Evolutionary conservation across 2,329 filamentous ascomycete species (phyloP).

Genomic region (Dichotomopilus funicola): DNA sequence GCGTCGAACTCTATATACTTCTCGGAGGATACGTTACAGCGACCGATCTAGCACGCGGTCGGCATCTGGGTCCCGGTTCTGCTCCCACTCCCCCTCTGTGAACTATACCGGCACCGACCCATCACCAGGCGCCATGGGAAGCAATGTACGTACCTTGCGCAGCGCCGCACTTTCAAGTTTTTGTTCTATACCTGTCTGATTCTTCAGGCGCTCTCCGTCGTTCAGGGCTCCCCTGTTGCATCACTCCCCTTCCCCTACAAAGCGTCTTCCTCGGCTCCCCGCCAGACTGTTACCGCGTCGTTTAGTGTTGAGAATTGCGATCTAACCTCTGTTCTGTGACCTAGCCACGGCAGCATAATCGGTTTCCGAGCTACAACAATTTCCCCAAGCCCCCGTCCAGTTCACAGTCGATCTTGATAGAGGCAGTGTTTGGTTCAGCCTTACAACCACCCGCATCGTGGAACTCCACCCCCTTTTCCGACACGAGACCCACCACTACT

Average conservation of each 20-base stretch:
- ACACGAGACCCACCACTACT: conserved; percentile 36
- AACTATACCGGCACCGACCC: neutral
- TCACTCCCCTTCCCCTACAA: neutral
- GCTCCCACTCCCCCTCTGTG: neutral
- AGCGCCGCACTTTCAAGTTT: neutral
- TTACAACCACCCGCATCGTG: conserved; percentile 43
- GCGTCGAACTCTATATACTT: neutral
- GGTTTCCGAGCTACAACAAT: conserved; percentile 32
- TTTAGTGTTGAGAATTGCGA: neutral
- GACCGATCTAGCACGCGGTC: neutral
- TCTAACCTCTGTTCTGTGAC: neutral
- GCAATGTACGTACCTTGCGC: conserved; percentile 6
- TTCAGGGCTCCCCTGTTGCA: too few relatives aligned
- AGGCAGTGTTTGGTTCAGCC: conserved; percentile 16
- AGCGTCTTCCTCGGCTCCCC: too few relatives aligned
- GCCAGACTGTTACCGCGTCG: too few relatives aligned
- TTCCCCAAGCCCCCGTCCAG: conserved; percentile 16
- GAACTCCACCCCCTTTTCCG: conserved; percentile 40
- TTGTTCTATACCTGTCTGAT: conserved; percentile 4
- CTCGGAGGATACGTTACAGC: conserved; percentile 6
- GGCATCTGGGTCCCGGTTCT: neutral
- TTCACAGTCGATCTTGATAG: too few relatives aligned
- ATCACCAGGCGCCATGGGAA: conserved; percentile 6
- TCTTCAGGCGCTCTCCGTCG: too few relatives aligned
- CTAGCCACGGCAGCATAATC: conserved; percentile 32